phyloP scores from a whole-genome alignment of 805 yeast species.

The Groenewaldozyma tartarivorans region DNA sequence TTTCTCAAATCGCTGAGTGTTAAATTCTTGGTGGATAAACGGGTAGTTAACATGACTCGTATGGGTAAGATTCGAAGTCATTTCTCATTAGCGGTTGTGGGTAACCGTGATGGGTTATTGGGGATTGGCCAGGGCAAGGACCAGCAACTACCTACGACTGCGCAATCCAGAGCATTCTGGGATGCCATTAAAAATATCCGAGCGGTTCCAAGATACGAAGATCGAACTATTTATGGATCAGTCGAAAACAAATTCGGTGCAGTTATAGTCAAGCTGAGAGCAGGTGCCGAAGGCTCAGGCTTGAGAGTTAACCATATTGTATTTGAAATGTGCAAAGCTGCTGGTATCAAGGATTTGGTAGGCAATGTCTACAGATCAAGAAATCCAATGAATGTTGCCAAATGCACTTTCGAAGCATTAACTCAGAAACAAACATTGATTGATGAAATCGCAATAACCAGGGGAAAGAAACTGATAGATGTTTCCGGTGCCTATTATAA shows the following conservation, averaged over 20 bases:
- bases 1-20: conserved; percentile 52
- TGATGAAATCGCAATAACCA: conserved; percentile 78
- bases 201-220: conserved; percentile 77
- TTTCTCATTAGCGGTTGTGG: conserved; percentile 81
- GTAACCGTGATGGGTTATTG: conserved; percentile 86
- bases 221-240: conserved; percentile 82
- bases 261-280: conserved; percentile 66
- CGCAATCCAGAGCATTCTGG: conserved; percentile 82
- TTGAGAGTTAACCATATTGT: conserved; percentile 83
- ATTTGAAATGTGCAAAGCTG: conserved; percentile 83
- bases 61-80: conserved; percentile 81
- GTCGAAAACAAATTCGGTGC: conserved; percentile 81
- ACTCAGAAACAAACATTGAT: conserved; percentile 61
- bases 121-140: conserved; percentile 96
- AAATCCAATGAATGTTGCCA: conserved; percentile 89
- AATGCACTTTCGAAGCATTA: conserved; percentile 81
- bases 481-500: conserved; percentile 78
- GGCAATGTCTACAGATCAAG: conserved; percentile 89
- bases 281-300: conserved; percentile 92
- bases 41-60: conserved; percentile 84
- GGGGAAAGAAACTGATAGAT: conserved; percentile 94
- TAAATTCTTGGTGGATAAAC: conserved; percentile 40
- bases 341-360: conserved; percentile 87
- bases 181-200: conserved; percentile 80
- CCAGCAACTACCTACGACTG: conserved; percentile 61